Percentiles rank a stretch among this genome's conserved stretches.
Conservation (phyloP, 176 grass and related monocot genomes). For the Poa pratensis region DNA sequence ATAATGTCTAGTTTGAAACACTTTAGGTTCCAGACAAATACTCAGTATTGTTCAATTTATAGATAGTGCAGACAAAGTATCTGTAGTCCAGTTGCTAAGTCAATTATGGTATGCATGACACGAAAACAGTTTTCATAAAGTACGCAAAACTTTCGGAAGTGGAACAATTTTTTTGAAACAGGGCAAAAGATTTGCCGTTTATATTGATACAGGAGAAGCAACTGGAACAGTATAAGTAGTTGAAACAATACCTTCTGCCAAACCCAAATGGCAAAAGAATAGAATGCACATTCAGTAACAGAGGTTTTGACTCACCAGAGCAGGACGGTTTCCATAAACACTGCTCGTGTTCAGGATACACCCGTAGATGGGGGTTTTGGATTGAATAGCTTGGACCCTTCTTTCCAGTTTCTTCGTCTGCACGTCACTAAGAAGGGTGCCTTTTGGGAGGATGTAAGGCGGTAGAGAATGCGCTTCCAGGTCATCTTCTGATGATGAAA, state of each 20-base stretch:
- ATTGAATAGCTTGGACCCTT: neutral
- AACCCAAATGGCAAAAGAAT: neutral
- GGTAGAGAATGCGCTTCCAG: neutral
- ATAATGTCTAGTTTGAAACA: neutral
- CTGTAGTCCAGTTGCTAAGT: neutral
- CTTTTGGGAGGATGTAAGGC: neutral
- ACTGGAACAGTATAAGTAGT: too few relatives aligned
- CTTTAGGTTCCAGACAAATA: neutral
- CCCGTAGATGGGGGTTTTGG: slow-evolving; percentile 29
- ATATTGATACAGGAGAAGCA: too few relatives aligned
- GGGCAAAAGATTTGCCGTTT: too few relatives aligned
- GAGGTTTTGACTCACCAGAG: slow-evolving; percentile 24
- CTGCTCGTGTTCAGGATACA: slow-evolving; percentile 6
- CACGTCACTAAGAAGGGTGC: neutral
- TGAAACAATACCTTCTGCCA: too few relatives aligned
- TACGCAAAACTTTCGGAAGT: too few relatives aligned
- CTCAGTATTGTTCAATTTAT: neutral
- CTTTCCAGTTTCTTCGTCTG: slow-evolving; percentile 20
- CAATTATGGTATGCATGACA: neutral
- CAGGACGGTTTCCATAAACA: neutral
- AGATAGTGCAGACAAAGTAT: neutral
- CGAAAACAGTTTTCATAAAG: too few relatives aligned
- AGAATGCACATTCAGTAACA: neutral
- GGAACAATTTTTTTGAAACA: too few relatives aligned
- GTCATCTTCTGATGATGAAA: neutral